Evolutionary conservation across 345 rosid genomes (phyloP), one percentile per base, ranked within the genome.

Genomic region (Salix brachista): DNA sequence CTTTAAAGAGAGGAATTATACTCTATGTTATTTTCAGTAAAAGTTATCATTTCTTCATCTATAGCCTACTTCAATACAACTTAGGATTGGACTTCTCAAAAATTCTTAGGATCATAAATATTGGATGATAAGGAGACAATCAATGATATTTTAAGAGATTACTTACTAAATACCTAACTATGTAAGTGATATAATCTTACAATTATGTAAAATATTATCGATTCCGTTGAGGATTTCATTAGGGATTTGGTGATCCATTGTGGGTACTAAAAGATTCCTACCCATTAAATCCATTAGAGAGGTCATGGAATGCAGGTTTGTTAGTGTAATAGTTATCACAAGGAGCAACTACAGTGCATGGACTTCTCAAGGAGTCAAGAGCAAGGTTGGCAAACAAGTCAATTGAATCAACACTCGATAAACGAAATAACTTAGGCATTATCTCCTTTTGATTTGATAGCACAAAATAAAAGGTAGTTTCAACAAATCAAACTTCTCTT

Each of bases 171-270:
- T 70, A 46, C 58, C 1, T 46, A 36, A 16, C 1, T 16, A 26
- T 19, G 28, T 69, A 4, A 44, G 9, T 58, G 23, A 70, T 14
- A 26, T 70, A 25, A 70, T 70, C 60, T 70, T 44, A 34, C 7
- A 69, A 69, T 14, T 25, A 25, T 9, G 0, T 25, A 1, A 6
- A 13, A 41, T n/a, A n/a, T 10, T 44, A n/a, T 5, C 1, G 8
- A 50, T 1, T 16, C 6, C 1, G 4, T 12, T 9, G 9, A 25
- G 72, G 34, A 41, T 25, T 42, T 23, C 19, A 0, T 69, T 2
- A 6, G 13, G 6, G 17, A 44, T 2, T 8, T n/a, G 8, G 0
- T 9, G 28, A 67, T 3, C 21, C 0, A 0, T 10, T 13, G 0
- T 9, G 1, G 3, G 6, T 4, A 2, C 19, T 8, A 21, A 16